Evolutionary conservation across 495 filamentous ascomycete species (phyloP).

Genomic region (Chaetomium cochliodes): DNA sequence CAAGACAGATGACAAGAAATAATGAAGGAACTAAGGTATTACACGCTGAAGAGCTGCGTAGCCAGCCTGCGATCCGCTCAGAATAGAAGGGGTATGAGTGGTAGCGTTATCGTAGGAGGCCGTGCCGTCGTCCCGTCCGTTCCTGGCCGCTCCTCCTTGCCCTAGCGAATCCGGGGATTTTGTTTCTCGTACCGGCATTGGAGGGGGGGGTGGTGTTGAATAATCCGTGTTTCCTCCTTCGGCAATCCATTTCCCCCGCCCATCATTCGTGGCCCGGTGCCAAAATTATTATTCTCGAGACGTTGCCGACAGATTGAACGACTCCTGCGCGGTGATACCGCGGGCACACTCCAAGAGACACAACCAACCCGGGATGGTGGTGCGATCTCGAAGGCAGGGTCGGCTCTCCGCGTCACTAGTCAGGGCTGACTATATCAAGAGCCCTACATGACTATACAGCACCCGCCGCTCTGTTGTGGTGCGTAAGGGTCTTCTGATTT

Average conservation of each 20-base stretch:
- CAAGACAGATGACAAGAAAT: slow-evolving; percentile 26
- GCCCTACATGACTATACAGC: slow-evolving; percentile 87
- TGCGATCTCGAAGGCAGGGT: background rate
- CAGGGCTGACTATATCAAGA: slow-evolving; percentile 2
- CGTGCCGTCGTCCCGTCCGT: slow-evolving; percentile 26
- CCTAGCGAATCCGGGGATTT: slow-evolving; percentile 8
- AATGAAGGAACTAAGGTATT: slow-evolving; percentile 44
- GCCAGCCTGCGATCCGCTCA: slow-evolving; percentile 31
- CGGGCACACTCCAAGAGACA: slow-evolving; percentile 10
- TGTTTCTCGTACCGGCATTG: slow-evolving; percentile 9
- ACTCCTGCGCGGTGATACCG: background rate
- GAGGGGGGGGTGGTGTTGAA: slow-evolving; percentile 9
- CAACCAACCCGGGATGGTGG: slow-evolving; percentile 7
- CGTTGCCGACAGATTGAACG: background rate
- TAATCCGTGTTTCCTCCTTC: slow-evolving; percentile 11
- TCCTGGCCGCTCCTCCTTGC: slow-evolving; percentile 12
- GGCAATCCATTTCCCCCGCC: slow-evolving; percentile 6
- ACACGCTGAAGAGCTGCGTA: slow-evolving; percentile 48
- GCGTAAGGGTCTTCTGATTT: slow-evolving; percentile 96
- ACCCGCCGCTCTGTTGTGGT: slow-evolving; percentile 82
- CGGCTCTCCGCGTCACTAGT: slow-evolving; percentile 10
- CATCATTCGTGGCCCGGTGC: slow-evolving; percentile 11
- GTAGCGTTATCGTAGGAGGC: slow-evolving; percentile 49
- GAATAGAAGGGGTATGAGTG: slow-evolving; percentile 40
- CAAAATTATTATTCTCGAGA: background rate